These are phyloP conservation scores for Gentiana macrophylla DNA, from an alignment of 257 asterid species.

Conservation along the genomic window DNA sequence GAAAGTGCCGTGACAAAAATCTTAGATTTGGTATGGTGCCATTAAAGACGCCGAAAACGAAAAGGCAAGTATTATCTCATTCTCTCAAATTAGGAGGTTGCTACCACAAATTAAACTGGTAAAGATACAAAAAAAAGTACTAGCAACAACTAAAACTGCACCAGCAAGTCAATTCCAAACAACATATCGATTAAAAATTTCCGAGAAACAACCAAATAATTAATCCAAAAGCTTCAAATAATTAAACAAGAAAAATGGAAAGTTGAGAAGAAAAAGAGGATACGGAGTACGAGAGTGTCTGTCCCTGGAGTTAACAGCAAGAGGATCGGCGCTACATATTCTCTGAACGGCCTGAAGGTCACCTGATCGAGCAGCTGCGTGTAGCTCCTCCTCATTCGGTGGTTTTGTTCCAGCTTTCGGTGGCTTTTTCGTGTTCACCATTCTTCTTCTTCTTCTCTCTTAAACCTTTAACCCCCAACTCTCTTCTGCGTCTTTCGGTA, in stretches of 20 bases:
- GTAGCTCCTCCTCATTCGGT: conserved; percentile 44
- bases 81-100: too few relatives aligned
- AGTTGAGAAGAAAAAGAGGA: conserved; percentile 7
- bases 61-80: too few relatives aligned
- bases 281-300: conserved; percentile 98
- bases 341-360: conserved; percentile 58
- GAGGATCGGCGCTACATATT: conserved; percentile 66
- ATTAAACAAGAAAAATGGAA: neutral
- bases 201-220: neutral
- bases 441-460: neutral
- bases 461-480: too few relatives aligned
- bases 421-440: conserved; percentile 32
- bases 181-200: neutral
- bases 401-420: conserved; percentile 13
- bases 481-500: too few relatives aligned
- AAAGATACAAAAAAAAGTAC: too few relatives aligned
- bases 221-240: neutral
- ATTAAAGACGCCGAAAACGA: too few relatives aligned
- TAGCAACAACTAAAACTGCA: too few relatives aligned
- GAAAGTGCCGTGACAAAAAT: too few relatives aligned
- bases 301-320: conserved; percentile 76
- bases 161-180: neutral
- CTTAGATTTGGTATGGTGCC: too few relatives aligned
- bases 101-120: too few relatives aligned
- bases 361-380: conserved; percentile 83